These are phyloP conservation scores for Vigna trinervia DNA, from an alignment of 306 rosid species.

Conservation along the genomic window DNA sequence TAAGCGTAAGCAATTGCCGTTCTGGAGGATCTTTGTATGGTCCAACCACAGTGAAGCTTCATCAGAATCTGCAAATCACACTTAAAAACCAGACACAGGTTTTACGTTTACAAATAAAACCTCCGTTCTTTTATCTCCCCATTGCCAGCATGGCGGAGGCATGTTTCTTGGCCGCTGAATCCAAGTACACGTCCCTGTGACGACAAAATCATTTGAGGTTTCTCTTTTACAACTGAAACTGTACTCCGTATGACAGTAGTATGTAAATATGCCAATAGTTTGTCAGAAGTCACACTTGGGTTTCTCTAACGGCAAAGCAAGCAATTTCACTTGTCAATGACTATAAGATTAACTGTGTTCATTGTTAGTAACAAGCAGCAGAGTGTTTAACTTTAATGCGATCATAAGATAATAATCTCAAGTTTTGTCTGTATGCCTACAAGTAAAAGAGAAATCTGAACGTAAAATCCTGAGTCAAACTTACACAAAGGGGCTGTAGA, in stretches of 20 bases:
- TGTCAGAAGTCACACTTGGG: constrained; percentile 35
- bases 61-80: constrained; percentile 51
- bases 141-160: constrained; percentile 39
- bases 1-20: constrained; percentile 60
- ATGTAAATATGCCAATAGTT: constrained; percentile 43
- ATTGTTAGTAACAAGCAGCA: background rate
- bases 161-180: constrained; percentile 35
- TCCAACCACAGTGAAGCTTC: constrained; percentile 53
- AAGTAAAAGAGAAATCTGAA: background rate
- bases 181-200: constrained; percentile 28
- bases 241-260: background rate
- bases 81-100: constrained; percentile 35
- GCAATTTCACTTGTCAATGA: constrained; percentile 1
- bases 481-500: background rate
- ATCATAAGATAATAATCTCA: background rate
- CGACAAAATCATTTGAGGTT: constrained; percentile 13
- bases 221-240: constrained; percentile 33
- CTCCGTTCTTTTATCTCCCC: constrained; percentile 33
- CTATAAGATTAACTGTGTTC: background rate
- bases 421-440: background rate
- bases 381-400: background rate
- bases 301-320: background rate
- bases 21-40: constrained; percentile 72
- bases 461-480: background rate
- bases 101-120: constrained; percentile 39